Evolutionary conservation across 768 basidiomycete genomes (phyloP).

Genomic region (Phanerodontia chrysosporium): DNA sequence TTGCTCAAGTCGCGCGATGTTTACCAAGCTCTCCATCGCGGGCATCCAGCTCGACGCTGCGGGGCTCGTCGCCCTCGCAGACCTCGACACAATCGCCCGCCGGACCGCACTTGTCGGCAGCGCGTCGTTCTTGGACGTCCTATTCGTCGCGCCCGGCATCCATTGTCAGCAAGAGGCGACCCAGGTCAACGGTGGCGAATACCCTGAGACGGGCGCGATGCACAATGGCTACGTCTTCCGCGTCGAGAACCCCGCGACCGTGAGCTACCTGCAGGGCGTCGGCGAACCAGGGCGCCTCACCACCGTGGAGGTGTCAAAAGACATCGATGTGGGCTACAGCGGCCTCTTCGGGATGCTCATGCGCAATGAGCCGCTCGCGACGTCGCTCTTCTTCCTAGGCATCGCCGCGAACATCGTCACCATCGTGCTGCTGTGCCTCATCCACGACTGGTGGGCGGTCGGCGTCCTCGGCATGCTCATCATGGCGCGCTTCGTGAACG

Average conservation of each 20-base stretch:
- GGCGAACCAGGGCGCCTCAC: slow-evolving; percentile 1
- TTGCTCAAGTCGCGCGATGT: background rate
- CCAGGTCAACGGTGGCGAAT: slow-evolving; percentile 6
- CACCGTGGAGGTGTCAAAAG: background rate
- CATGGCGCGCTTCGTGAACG: slow-evolving; percentile 7
- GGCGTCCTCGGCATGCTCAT: slow-evolving; percentile 6
- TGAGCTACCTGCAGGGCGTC: slow-evolving; percentile 8
- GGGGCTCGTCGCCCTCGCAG: slow-evolving; percentile 12
- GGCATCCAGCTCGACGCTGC: slow-evolving; percentile 6
- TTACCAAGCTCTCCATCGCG: background rate
- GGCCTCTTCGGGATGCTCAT: background rate
- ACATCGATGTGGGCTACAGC: background rate
- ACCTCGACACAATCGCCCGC: slow-evolving; percentile 5
- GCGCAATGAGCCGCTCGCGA: background rate
- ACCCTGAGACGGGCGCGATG: slow-evolving; percentile 5
- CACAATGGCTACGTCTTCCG: slow-evolving; percentile 11
- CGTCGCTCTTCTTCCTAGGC: background rate
- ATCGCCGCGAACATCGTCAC: background rate
- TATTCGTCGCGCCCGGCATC: slow-evolving; percentile 10
- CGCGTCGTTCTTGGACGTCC: slow-evolving; percentile 4
- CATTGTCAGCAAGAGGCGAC: slow-evolving; percentile 8
- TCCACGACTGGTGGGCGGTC: slow-evolving; percentile 8
- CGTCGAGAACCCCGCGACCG: slow-evolving; percentile 11
- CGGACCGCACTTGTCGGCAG: slow-evolving; percentile 9
- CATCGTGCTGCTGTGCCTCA: background rate